Evolutionary conservation across 192 early-diverging fungal genomes (phyloP).

Genomic region (Powellomyces hirtus): DNA sequence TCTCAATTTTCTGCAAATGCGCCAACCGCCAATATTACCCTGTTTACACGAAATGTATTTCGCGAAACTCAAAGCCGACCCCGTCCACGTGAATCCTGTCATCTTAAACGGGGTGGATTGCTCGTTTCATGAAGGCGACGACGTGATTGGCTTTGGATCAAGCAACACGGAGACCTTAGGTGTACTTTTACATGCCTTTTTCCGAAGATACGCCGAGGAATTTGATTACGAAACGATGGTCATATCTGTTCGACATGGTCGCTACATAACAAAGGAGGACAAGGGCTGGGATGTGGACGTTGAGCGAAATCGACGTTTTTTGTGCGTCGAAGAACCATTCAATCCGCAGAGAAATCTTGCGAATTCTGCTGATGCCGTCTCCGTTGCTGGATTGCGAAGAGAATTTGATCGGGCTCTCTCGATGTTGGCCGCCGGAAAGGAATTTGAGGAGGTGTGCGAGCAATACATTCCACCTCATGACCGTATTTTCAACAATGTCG

Average conservation of each 20-base stretch:
- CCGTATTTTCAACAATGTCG: neutral
- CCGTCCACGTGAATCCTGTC: slow-evolving; percentile 23
- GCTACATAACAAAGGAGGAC: slow-evolving; percentile 71
- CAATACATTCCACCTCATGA: slow-evolving; percentile 37
- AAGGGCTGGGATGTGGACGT: slow-evolving; percentile 83
- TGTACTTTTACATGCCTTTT: slow-evolving; percentile 79
- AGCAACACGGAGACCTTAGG: slow-evolving; percentile 76
- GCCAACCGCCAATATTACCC: slow-evolving; percentile 85
- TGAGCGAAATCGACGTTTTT: slow-evolving; percentile 53
- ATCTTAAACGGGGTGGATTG: slow-evolving; percentile 63
- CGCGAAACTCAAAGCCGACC: slow-evolving; percentile 13
- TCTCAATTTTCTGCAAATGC: slow-evolving; percentile 90
- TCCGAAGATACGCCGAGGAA: slow-evolving; percentile 71
- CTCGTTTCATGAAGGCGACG: slow-evolving; percentile 73
- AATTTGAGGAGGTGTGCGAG: slow-evolving; percentile 53
- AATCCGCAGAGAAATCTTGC: slow-evolving; percentile 84
- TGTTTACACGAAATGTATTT: slow-evolving; percentile 68
- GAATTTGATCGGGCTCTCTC: slow-evolving; percentile 77
- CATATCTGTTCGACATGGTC: slow-evolving; percentile 76
- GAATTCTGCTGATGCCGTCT: slow-evolving; percentile 79
- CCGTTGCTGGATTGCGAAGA: slow-evolving; percentile 72
- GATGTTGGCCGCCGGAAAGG: slow-evolving; percentile 48
- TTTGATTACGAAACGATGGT: slow-evolving; percentile 84
- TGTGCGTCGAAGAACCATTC: slow-evolving; percentile 95
- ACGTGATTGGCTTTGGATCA: slow-evolving; percentile 64